Evolutionary conservation across 345 rosid genomes (phyloP), one percentile per base, ranked within the genome.

Genomic region (Xanthoceras sorbifolium): DNA sequence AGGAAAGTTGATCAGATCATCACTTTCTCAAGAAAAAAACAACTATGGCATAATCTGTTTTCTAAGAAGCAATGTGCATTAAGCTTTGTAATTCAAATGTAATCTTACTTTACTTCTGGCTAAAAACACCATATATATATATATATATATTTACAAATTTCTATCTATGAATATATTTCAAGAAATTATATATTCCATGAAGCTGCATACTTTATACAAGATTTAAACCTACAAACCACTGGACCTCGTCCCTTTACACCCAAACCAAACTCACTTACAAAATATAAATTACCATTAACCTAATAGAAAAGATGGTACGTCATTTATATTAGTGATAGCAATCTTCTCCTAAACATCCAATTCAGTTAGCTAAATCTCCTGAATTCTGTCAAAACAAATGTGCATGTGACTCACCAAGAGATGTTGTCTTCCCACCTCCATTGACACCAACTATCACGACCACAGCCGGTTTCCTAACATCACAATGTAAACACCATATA

Each of bases 401-500:
- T 22, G 63, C 6, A 25, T 66, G 10, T 44, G 31, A 64, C 90
- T 84, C 89, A 92, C 98, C 99, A 42, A 96, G 99, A 78, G 98
- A 96, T 12, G 99, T 92, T 8, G 99, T 96, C 87, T 96, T 96
- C 68, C 98, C 98, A 67, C 99, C 97, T 79, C 99, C 99, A 69
- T 93, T 91, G 22, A 92, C 98, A 8, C 98, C 98, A 78, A 92
- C 98, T 10, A 92, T 85, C 91, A 93, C 88, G 48, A 91, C 67
- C 40, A 93, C 97, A 79, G 98, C 97, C 2, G 99, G 99, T 85
- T 92, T 96, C 88, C 98, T 93, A 77, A 81, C 44, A 38, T 46
- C 71, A 84, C 44, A 62, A 44, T 29, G 54, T 2, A n/a, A 10
- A 76, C 54, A 50, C n/a, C 26, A 7, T 36, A 48, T 50, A 9